Percentiles rank a stretch among this genome's conserved stretches.
phyloP scores from a whole-genome alignment of 192 early-diverging fungal species.

The Lunasporangiospora selenospora region DNA sequence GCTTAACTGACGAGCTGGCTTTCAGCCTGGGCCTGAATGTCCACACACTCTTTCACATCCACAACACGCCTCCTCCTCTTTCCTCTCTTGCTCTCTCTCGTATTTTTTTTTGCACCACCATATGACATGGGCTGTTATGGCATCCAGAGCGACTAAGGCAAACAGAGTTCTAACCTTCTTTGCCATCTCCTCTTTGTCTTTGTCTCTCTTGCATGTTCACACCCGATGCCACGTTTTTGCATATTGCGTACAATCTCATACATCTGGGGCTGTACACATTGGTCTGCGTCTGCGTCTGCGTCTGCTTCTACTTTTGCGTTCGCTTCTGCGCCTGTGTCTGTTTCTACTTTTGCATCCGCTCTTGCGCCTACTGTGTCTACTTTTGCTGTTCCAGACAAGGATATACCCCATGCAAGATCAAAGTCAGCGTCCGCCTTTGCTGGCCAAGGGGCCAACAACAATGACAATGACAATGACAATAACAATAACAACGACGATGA shows the following conservation, averaged over 20 bases:
- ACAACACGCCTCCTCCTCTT: conserved; percentile 9
- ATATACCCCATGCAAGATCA: conserved; percentile 7
- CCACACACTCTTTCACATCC: no score
- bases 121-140: no score
- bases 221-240: no score
- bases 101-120: background rate
- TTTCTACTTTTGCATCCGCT: background rate
- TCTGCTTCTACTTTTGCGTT: conserved; percentile 7
- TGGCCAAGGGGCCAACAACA: no score
- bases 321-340: background rate
- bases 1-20: no score
- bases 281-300: conserved; percentile 1
- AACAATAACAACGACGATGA: background rate
- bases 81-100: background rate
- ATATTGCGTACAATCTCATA: no score
- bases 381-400: conserved; percentile 9
- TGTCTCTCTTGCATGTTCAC: background rate
- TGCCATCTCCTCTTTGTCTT: conserved; percentile 7
- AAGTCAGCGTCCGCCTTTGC: background rate
- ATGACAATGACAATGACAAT: background rate
- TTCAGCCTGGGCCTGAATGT: no score
- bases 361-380: no score
- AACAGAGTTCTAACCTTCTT: conserved; percentile 18
- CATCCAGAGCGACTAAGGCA: no score
- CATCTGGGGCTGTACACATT: no score